Evolutionary conservation across 345 rosid species (phyloP), one percentile per base, ranked within the genome.

Genomic region (Lenwebbia sp.): DNA sequence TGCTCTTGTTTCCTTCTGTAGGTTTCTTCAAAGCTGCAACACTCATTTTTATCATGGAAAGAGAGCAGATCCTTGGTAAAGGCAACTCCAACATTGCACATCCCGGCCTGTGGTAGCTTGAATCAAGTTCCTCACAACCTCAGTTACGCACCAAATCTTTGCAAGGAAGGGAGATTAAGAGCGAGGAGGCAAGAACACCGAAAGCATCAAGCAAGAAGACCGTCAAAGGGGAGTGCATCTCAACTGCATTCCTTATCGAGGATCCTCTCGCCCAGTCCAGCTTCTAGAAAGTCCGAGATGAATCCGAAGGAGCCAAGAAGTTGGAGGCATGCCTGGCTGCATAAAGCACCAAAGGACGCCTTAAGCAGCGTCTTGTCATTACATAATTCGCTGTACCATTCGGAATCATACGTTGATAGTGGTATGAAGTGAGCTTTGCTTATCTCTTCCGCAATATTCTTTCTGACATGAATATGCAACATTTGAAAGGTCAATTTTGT

Each of bases 21-120:
- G 98, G 94, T 95, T 86, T 95, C 98, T 51, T 91, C 92, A 26
- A 74, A 88, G 85, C 86, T 96, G 87, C 92, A 85, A 60, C 86
- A 86, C 37, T 91, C 96, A 15, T 89, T 93, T 92, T 83, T 82
- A 50, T 89, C 91, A n/a, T 89, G 94, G 95, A 95, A 91, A 89
- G 90, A 84, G 82, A 82, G 85, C 58, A 89, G 89, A 88, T 87
- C 87, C 76, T 90, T 81, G 10, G 87, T 60, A 88, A 89, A 90
- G 82, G 86, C 83, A 51, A 44, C 85, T 82, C 60, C 86, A 83
- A 51, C 84, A 23, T n/a, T 78, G 37, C 70, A 22, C 49, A 84
- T n/a, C 28, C 89, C 86, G 52, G 87, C 25, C 86, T 85, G 83
- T 51, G 62, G 83, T 44, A 86, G 41, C 60, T 44, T 86, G 85